A percentile compares a stretch with the other conserved stretches of the same genome.
Evolutionary conservation across 345 rosid species (phyloP).

Genomic region (Noccaea bulbosa): DNA sequence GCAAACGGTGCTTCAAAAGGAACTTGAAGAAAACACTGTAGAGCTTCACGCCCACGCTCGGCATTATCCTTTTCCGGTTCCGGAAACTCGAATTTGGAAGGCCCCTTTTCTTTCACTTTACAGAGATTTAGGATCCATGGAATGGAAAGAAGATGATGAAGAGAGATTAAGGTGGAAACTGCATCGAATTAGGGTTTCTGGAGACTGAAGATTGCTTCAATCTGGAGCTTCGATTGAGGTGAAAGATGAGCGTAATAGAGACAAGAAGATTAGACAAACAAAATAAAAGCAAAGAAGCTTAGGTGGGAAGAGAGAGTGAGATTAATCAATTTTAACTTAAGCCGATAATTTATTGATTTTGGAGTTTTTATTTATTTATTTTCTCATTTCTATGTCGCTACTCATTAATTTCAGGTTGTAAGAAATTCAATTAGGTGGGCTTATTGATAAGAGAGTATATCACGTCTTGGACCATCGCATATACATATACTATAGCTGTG

Average conservation of each 20-base stretch:
- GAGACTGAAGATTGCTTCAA: slow-evolving; percentile 46
- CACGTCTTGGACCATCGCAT: no score
- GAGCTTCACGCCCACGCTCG: slow-evolving; percentile 81
- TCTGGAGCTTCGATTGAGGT: slow-evolving; percentile 41
- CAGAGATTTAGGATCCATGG: slow-evolving; percentile 35
- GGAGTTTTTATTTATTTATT: not conserved
- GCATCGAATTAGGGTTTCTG: slow-evolving; percentile 47
- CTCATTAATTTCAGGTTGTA: slow-evolving; percentile 19
- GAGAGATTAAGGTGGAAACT: not conserved
- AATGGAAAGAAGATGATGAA: slow-evolving; percentile 4
- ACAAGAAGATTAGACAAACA: slow-evolving; percentile 11
- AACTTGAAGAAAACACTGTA: slow-evolving; percentile 96
- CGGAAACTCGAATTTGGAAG: not conserved
- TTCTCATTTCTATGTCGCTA: not conserved
- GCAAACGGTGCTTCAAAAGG: slow-evolving; percentile 77
- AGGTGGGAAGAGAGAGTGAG: slow-evolving; percentile 38
- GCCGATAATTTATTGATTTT: not conserved
- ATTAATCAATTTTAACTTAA: slow-evolving; percentile 18
- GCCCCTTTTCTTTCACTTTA: slow-evolving; percentile 6
- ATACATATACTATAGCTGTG: no score
- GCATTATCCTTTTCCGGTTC: slow-evolving; percentile 51
- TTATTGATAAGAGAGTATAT: no score
- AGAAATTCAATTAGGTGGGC: no score
- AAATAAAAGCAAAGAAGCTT: slow-evolving; percentile 21
- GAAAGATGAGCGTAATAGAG: slow-evolving; percentile 37